phyloP scores from a whole-genome alignment of 805 yeast genomes.

The Metschnikowia lunata region DNA sequence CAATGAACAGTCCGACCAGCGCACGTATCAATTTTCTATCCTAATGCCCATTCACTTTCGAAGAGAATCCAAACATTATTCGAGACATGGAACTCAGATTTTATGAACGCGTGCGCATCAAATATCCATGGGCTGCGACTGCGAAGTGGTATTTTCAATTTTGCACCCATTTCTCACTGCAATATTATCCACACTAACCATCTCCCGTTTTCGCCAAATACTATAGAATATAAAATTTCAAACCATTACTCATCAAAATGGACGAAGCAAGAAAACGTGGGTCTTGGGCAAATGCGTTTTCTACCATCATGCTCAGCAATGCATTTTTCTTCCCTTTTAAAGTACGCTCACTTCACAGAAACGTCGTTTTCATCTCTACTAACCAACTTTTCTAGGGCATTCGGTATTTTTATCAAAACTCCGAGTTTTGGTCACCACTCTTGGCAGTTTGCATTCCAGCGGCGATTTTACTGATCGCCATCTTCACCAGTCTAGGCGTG shows the following conservation, averaged over 20 bases:
- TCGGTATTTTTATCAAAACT: slow-evolving; percentile 22
- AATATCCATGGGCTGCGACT: background rate
- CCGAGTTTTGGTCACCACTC: slow-evolving; percentile 45
- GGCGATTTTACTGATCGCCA: slow-evolving; percentile 31
- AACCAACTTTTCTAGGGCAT: slow-evolving; percentile 8
- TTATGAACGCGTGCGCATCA: too few relatives aligned
- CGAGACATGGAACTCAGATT: too few relatives aligned
- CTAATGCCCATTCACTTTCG: too few relatives aligned
- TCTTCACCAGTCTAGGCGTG: slow-evolving; percentile 33
- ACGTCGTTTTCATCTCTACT: background rate
- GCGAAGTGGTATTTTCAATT: background rate
- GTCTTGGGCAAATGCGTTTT: background rate
- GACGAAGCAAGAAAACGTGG: too few relatives aligned
- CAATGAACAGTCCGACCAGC: background rate
- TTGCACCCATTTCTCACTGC: background rate
- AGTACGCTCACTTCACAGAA: background rate
- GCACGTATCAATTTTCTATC: too few relatives aligned
- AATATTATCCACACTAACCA: too few relatives aligned
- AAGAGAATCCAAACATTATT: too few relatives aligned
- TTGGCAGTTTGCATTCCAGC: slow-evolving; percentile 45
- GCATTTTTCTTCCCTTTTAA: slow-evolving; percentile 1
- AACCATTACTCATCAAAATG: too few relatives aligned
- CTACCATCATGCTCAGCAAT: background rate
- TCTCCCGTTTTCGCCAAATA: too few relatives aligned
- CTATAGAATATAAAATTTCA: too few relatives aligned